Evolutionary conservation across 176 grass and related monocot species (phyloP).

Genomic region (Chloris gayana): DNA sequence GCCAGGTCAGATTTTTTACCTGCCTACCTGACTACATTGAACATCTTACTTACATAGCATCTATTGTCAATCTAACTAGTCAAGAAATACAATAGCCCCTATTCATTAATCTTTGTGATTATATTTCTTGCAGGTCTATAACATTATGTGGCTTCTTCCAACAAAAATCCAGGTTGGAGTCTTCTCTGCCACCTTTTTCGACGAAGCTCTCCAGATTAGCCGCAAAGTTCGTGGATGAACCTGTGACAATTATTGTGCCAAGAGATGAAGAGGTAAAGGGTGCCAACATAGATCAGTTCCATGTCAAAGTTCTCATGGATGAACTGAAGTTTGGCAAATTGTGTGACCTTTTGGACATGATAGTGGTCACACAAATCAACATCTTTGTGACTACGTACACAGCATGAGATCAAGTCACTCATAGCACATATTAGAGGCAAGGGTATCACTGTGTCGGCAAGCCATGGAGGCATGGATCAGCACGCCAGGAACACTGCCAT

Average conservation of each 20-base stretch:
- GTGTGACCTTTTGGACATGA: slow-evolving; percentile 45
- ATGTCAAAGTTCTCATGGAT: slow-evolving; percentile 56
- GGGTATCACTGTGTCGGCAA: slow-evolving; percentile 54
- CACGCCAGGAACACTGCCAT: slow-evolving; percentile 52
- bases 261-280: slow-evolving; percentile 66
- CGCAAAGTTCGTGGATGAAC: slow-evolving; percentile 57
- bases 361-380: slow-evolving; percentile 35
- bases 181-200: slow-evolving; percentile 57
- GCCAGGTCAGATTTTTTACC: slow-evolving; percentile 53
- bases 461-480: slow-evolving; percentile 66
- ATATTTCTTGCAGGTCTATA: slow-evolving; percentile 50
- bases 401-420: slow-evolving; percentile 49
- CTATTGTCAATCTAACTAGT: background rate
- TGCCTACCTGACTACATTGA: background rate
- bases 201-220: slow-evolving; percentile 55
- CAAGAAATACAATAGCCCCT: background rate
- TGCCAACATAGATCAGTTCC: slow-evolving; percentile 55
- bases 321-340: slow-evolving; percentile 59
- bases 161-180: slow-evolving; percentile 67
- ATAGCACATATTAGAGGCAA: slow-evolving; percentile 47
- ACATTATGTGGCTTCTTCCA: slow-evolving; percentile 63
- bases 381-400: slow-evolving; percentile 67
- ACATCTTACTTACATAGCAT: background rate
- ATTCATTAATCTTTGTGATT: slow-evolving; percentile 4
- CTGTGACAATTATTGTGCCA: slow-evolving; percentile 49